phyloP scores from a whole-genome alignment of 139 green algal species.

The Auxenochlorella protothecoides region DNA sequence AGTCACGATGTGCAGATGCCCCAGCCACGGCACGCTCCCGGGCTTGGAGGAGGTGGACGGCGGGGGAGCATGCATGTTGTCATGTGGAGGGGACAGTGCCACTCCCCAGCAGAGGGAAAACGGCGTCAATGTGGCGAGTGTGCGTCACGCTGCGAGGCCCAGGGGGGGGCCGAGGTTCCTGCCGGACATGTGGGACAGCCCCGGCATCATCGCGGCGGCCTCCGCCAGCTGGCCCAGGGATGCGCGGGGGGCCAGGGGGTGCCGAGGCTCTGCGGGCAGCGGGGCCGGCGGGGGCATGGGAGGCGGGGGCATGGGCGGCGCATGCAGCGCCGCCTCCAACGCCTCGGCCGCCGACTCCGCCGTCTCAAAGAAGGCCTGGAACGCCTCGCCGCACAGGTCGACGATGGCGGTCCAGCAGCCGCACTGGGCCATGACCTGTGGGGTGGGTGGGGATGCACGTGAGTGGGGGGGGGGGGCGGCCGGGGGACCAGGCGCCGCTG shows the following conservation, averaged over 20 bases:
- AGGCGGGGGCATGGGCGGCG: too few species aligned
- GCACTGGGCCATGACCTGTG: slow-evolving; percentile 18
- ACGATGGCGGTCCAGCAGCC: slow-evolving; percentile 31
- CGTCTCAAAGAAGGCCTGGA: slow-evolving; percentile 31
- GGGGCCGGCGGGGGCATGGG: too few species aligned
- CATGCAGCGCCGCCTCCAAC: slow-evolving; percentile 11
- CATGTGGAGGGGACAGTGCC: too few species aligned
- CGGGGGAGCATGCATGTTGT: too few species aligned
- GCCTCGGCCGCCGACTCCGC: slow-evolving; percentile 11
- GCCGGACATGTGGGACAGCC: not conserved
- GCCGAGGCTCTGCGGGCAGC: not conserved
- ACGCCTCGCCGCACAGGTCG: slow-evolving; percentile 20
- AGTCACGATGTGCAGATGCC: not conserved
- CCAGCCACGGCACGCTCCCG: too few species aligned
- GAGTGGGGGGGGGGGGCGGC: too few species aligned
- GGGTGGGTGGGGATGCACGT: too few species aligned
- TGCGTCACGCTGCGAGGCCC: too few species aligned
- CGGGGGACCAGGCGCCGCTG: too few species aligned
- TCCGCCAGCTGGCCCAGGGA: not conserved
- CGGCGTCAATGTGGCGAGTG: too few species aligned
- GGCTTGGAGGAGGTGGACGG: too few species aligned
- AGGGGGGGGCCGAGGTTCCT: not conserved
- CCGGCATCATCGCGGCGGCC: not conserved
- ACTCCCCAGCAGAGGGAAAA: too few species aligned
- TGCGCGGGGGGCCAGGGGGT: not conserved